Conservation (phyloP, 129 eudicot species). For the Lactuca saligna region DNA sequence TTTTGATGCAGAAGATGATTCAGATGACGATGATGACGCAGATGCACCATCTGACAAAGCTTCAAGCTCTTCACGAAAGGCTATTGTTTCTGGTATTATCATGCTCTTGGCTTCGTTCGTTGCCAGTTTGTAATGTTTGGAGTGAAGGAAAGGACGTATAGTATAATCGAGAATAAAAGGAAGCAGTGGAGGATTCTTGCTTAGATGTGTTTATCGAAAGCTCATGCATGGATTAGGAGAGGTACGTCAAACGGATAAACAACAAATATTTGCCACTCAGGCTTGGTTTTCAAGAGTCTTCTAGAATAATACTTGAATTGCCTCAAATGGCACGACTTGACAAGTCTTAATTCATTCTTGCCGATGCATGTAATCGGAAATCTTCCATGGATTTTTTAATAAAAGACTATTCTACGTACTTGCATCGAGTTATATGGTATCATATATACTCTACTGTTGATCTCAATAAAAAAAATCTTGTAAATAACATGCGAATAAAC, state of each 20-base stretch:
- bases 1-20: background rate
- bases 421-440: too few species aligned
- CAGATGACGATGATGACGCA: background rate
- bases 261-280: background rate
- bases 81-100: background rate
- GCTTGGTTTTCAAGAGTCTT: background rate
- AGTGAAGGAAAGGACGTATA: background rate
- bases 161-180: conserved; percentile 12
- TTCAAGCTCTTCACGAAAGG: conserved; percentile 8
- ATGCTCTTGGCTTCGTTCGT: conserved; percentile 2
- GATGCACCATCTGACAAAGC: background rate
- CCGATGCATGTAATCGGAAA: background rate
- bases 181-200: background rate
- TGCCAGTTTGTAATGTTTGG: background rate
- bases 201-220: background rate
- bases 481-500: too few species aligned
- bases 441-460: too few species aligned
- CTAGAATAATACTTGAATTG: too few species aligned
- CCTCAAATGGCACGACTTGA: too few species aligned
- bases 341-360: background rate
- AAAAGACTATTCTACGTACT: background rate
- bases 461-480: too few species aligned
- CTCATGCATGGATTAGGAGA: background rate
- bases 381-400: too few species aligned
- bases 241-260: background rate